Base-by-base conservation (phyloP, 2,329 filamentous ascomycete species). In the Emergomyces pasteurianus region DNA sequence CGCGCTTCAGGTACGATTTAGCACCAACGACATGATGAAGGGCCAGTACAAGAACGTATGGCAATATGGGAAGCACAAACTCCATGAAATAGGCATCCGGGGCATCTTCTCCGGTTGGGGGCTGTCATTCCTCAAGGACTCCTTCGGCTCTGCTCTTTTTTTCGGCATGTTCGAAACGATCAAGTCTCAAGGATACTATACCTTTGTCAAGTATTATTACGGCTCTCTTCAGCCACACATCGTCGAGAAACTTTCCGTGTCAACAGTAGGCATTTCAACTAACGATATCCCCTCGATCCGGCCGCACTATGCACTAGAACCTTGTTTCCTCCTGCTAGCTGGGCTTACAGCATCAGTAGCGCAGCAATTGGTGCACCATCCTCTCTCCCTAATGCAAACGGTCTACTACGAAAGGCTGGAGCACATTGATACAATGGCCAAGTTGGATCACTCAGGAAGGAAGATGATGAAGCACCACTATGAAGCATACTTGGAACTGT, bases 71-170 rank as follows among this genome's bases (percentile, higher is more conserved):
- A 73, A 72, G 31, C 75, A 79, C 61, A 86, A 86, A 67, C 74
- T 84, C 3, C 75, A 74, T 12, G 80, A 83, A 43, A 86, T 87
- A 60, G 84, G 84, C 4, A 63, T 79, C 3, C 80, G 82, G 10
- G 84, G 84, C 26, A 78, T 86, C 23, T 86, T 86, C 66, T 83
- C 83, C 2, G 84, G 84, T n/a, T 86, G 79, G 77, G 75, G 79
- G 2, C 71, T 86, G 3, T 82, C 80, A 0, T 78, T 86, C 49
- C 43, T 84, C 36, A 84, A 84, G 63, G 84, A 87, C 67, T 78
- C 81, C 1, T 75, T 85, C 42, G 84, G 84, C 10, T 82, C 80
- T 55, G 84, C 80, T 1, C 71, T 83, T 18, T 87, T 87, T 73
- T 87, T 87, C 70, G 77, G 78, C 53, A 79, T 79, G 0, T 87